Percentiles rank a stretch among this genome's conserved stretches.
Conservation (phyloP, 2,329 filamentous ascomycete genomes). For the Neoscytalidium dimidiatum region DNA sequence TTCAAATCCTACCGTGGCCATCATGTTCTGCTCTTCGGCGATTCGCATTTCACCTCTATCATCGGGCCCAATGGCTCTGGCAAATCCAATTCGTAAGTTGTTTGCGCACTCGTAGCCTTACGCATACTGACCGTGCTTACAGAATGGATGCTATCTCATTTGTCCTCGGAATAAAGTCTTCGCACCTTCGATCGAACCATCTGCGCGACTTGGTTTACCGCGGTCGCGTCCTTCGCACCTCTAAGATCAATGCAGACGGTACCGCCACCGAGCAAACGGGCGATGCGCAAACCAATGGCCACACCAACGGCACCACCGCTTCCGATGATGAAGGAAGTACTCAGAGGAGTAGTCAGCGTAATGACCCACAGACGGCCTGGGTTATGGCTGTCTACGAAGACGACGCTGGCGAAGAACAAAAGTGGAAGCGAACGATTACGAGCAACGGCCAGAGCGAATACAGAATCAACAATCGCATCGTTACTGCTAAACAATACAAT, state of each 20-base stretch:
- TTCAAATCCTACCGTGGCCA: conserved; percentile 99
- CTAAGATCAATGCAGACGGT: conserved; percentile 88
- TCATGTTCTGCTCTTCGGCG: conserved; percentile 89
- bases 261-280: conserved; percentile 59
- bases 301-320: conserved; percentile 38
- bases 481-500: conserved; percentile 91
- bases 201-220: conserved; percentile 95
- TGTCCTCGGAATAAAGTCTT: conserved; percentile 96
- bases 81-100: conserved; percentile 92
- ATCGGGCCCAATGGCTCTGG: conserved; percentile 99
- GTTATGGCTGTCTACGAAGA: conserved; percentile 99
- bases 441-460: conserved; percentile 89
- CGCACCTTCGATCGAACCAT: conserved; percentile 92
- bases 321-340: conserved; percentile 42
- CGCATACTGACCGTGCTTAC: conserved; percentile 27
- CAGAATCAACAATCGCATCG: conserved; percentile 88
- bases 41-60: conserved; percentile 98
- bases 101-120: conserved; percentile 3
- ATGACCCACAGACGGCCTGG: conserved; percentile 93
- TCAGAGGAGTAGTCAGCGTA: conserved; percentile 64
- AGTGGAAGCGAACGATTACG: conserved; percentile 95
- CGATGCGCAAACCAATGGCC: conserved; percentile 55
- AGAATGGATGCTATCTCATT: conserved; percentile 99
- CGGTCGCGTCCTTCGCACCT: conserved; percentile 86
- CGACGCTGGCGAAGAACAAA: conserved; percentile 90